Conservation (phyloP, 305 asterid species). For the Fraxinus floribunda region DNA sequence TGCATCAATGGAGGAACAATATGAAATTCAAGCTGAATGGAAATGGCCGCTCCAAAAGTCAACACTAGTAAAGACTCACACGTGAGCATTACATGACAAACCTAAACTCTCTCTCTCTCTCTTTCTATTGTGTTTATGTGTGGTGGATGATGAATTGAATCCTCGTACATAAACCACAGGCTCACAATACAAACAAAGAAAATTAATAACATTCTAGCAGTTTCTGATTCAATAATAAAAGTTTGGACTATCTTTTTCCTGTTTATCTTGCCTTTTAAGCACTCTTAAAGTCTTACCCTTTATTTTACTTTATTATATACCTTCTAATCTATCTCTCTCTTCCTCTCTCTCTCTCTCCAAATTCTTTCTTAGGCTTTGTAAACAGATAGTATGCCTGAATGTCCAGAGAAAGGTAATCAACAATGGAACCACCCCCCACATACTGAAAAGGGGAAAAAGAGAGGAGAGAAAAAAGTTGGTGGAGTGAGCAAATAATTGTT, state of each 20-base stretch:
- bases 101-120: neutral
- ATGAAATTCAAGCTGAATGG: slow-evolving; percentile 5
- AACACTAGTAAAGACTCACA: slow-evolving; percentile 22
- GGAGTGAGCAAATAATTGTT: neutral
- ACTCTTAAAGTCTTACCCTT: slow-evolving; percentile 32
- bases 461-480: neutral
- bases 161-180: slow-evolving; percentile 40
- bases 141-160: too few species aligned
- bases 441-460: neutral
- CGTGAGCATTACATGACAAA: slow-evolving; percentile 14
- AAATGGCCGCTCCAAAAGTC: slow-evolving; percentile 24
- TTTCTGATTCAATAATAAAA: slow-evolving; percentile 24
- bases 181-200: slow-evolving; percentile 5
- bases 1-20: slow-evolving; percentile 6
- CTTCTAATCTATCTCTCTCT: slow-evolving; percentile 24
- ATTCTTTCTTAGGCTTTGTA: slow-evolving; percentile 34
- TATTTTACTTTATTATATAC: slow-evolving; percentile 31
- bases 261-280: slow-evolving; percentile 77
- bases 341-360: slow-evolving; percentile 18
- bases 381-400: slow-evolving; percentile 73
- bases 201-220: slow-evolving; percentile 28
- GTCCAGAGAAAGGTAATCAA: slow-evolving; percentile 75
- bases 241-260: slow-evolving; percentile 41
- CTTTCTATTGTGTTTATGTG: too few species aligned
- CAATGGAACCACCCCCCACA: neutral